Evolutionary conservation across 1,284 basidiomycete genomes (phyloP), one percentile per base, ranked within the genome.

Genomic region (Sporisorium scitamineum): DNA sequence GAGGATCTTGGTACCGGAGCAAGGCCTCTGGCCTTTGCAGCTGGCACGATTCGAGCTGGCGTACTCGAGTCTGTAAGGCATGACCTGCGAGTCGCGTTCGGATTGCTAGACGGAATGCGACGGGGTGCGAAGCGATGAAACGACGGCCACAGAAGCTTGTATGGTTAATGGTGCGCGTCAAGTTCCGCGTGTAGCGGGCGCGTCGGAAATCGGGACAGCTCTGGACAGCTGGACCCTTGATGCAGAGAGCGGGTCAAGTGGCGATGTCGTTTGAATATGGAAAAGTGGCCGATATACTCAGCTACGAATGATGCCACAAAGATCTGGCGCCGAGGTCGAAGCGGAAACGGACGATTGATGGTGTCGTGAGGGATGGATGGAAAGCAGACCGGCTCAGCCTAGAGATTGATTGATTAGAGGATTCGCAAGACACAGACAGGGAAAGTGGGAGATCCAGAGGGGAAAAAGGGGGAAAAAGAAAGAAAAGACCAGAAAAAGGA

Each of bases 11-110:
- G 90, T 92, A 48, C 93, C 93, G 89, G 83, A 79, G 86, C 93
- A 96, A 68, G 94, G 94, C 86, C 92, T 92, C 39, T 93, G 93
- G 92, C 94, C 94, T 88, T 93, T 94, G 88, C 94, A 96, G 84
- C 90, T 91, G 24, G 94, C 88, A 61, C 93, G 89, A 67, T 87
- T 83, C 44, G 77, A 73, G n/a, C 61, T 45, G 18, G 86, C 80
- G 58, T 86, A 78, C 56, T 72, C 77, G 39, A 79, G 26, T 44
- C 78, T 58, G 57, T 81, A 82, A 2, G 80, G 79, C 79, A 79
- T 81, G 34, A n/a, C 37, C 39, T 61, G 11, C 16, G 18, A 11
- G 0, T n/a, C 44, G 24, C 29, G n/a, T n/a, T n/a, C n/a, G n/a
- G n/a, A n/a, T n/a, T n/a, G n/a, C n/a, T n/a, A 18, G 22, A 24